Conservation (phyloP, 108 stramenopile genomes). For the Hondaea fermentalgiana region DNA sequence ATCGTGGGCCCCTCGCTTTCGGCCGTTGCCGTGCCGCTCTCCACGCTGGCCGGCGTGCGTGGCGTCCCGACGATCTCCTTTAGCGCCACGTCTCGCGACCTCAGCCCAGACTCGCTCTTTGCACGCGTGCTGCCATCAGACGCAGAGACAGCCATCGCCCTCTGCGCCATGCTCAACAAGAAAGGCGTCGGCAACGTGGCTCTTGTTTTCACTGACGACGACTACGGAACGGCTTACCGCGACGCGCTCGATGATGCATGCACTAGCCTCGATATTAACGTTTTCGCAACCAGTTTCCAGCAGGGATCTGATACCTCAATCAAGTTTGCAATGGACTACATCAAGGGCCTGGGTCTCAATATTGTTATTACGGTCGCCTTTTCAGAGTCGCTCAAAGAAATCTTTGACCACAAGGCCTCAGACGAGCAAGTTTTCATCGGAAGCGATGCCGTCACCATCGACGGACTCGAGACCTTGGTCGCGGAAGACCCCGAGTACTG, state of each 20-base stretch:
- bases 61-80: not conserved
- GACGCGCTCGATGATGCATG: not conserved
- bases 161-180: not conserved
- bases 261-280: not conserved
- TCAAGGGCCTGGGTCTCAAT: not conserved
- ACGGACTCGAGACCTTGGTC: not conserved
- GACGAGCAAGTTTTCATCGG: not conserved
- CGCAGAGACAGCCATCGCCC: not conserved
- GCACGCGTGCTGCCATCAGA: not conserved
- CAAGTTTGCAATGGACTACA: not conserved
- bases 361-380: not conserved
- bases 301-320: not conserved
- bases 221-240: not conserved
- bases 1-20: not conserved
- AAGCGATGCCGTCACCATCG: not conserved
- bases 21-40: not conserved
- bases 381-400: not conserved
- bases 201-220: not conserved
- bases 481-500: not conserved
- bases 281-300: not conserved
- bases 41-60: not conserved
- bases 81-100: not conserved
- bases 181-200: not conserved
- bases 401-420: not conserved
- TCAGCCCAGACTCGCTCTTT: not conserved